Evolutionary conservation across 1,284 basidiomycete genomes (phyloP), one percentile per base, ranked within the genome.

Genomic region (Phellinidium pouzarii): DNA sequence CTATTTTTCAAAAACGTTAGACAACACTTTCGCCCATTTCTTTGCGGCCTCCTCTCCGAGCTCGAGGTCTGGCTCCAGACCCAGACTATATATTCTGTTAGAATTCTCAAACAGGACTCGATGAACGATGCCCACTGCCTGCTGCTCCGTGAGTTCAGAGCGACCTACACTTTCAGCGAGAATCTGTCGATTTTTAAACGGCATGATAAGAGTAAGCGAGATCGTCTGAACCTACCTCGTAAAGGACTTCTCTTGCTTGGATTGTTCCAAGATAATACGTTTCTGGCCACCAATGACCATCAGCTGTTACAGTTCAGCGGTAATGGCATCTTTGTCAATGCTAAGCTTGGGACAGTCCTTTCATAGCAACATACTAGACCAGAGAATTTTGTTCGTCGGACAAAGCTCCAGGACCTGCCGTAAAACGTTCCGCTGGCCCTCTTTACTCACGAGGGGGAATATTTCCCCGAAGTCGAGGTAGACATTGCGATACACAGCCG

Each of bases 211-310:
- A 8, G 4, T 20, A 1, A 5, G 41, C 34, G n/a, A 36, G 26
- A 22, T 14, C 8, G 6, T 5, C 4, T 14, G 3, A 7, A 3
- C 64, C 36, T 51, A 84, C 86, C 58, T 79, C 71, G 54, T 71
- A 81, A 22, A 90, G 65, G 0, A 73, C 79, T 47, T 79, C 65
- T 26, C 86, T 74, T 1, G 81, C 77, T 65, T 89, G 87, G 1
- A 77, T 48, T 2, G 72, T 73, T 1, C 79, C 84, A 8, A 89
- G 68, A 61, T 87, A 88, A 60, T 76, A 90, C 0, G 77, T 75
- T 62, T 89, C 87, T 3, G 87, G 87, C 78, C 82, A 87, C 74
- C 80, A 87, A 62, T 84, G 82, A 14, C 82, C 87, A 58, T 89
- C 86, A 20, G 81, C 84, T 86, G 37, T 17, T 40, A 40, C 37